Evolutionary conservation across 495 filamentous ascomycete genomes (phyloP).

Genomic region (Darksidea phi): DNA sequence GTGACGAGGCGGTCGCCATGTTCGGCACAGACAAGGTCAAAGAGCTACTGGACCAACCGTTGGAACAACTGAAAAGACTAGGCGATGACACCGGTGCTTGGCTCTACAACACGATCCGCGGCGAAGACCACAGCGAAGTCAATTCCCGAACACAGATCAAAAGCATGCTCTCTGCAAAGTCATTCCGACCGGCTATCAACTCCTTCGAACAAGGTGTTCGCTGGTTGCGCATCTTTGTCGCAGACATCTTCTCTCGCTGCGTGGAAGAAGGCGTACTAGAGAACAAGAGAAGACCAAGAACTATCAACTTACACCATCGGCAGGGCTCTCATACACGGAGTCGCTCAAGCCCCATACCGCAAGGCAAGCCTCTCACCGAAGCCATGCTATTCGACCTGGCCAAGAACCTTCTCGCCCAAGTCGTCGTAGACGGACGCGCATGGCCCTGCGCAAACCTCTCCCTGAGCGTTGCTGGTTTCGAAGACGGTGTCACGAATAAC

Average conservation of each 20-base stretch:
- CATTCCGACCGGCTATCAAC: conserved; percentile 83
- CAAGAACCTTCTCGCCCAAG: conserved; percentile 70
- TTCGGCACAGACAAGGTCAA: conserved; percentile 80
- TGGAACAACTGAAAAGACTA: conserved; percentile 76
- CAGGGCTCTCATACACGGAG: conserved; percentile 68
- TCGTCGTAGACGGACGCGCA: conserved; percentile 69
- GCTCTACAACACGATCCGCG: conserved; percentile 83
- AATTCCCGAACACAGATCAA: conserved; percentile 92
- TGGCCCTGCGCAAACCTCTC: conserved; percentile 89
- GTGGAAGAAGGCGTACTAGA: conserved; percentile 91
- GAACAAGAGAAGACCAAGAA: conserved; percentile 80
- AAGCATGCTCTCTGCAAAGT: conserved; percentile 97
- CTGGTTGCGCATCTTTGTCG: conserved; percentile 90
- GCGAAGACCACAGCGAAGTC: conserved; percentile 83
- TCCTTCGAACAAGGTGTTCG: conserved; percentile 74
- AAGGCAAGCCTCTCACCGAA: conserved; percentile 70
- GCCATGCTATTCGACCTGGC: conserved; percentile 72
- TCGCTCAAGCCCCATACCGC: conserved; percentile 71
- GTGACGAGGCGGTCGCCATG: conserved; percentile 71
- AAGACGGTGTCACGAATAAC: conserved; percentile 81
- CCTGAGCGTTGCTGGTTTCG: conserved; percentile 82
- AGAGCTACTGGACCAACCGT: conserved; percentile 67
- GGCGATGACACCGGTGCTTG: conserved; percentile 85
- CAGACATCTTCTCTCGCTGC: conserved; percentile 85
- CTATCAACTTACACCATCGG: conserved; percentile 77